Base-by-base conservation (phyloP, 2,329 filamentous ascomycete species). In the Dothistroma septosporum region DNA sequence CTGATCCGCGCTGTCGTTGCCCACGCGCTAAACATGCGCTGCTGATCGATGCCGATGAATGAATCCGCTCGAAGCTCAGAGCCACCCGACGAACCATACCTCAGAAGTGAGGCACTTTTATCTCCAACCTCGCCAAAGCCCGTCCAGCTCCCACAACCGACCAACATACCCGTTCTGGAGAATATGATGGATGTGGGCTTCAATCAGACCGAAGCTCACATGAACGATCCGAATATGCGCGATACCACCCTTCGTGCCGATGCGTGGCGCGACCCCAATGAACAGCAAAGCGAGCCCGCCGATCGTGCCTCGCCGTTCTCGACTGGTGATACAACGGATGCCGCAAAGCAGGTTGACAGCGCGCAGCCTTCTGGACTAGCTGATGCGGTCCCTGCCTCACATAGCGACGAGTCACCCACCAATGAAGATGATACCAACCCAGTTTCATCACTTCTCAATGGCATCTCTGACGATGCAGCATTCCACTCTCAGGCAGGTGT, bases 81-180 rank as follows among this genome's bases (percentile, higher is more conserved):
- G 59, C 62, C 76, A 81, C 83, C 74, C 78, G 78, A 66, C 83
- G 79, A 83, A 74, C 76, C 81, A 71, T 83, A 87, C 74, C 84
- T 86, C 73, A 83, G 82, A 72, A 85, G 85, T 76, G 83, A 86
- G 74, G 65, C 64, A 22, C 41, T 73, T 66, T 77, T 88, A 71
- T 88, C 86, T 72, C 87, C 88, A 65, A 84, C 88, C 72, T 89
- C 86, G 73, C 88, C 88, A 71, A 85, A 87, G 69, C 87, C 87
- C 67, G 76, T 89, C 69, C 85, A 89, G 75, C 79, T 87, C 66
- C 82, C 87, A 66, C 84, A 87, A 74, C 86, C 87, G 57, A 82
- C 85, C 68, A 87, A 85, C 67, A 88, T 90, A 61, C 86, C 87
- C 60, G 83, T 90, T 58, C 79, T 90, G 70, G 82, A 86, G 72